These are phyloP conservation scores for Symbiodinium pilosum DNA, from an alignment of 73 alveolate species.

Conservation along the genomic window DNA sequence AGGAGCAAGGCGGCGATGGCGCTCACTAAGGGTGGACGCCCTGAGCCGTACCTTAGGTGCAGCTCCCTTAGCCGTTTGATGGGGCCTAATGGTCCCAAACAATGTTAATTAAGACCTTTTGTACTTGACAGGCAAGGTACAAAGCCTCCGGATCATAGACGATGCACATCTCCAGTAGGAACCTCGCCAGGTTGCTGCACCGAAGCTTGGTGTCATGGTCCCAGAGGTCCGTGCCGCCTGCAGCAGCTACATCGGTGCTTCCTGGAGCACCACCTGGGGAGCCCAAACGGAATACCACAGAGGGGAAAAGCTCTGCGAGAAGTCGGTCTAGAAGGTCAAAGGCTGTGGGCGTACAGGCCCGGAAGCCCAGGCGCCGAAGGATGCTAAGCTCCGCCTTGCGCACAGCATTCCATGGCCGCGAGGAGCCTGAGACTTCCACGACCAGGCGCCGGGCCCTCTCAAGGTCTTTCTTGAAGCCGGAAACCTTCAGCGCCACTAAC, in stretches of 20 bases:
- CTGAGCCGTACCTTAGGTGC: neutral
- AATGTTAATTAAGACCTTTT: neutral
- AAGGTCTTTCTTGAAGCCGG: slow-evolving; percentile 55
- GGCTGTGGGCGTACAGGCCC: slow-evolving; percentile 89
- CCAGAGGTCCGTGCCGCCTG: neutral
- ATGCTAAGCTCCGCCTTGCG: slow-evolving; percentile 53
- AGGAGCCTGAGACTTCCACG: slow-evolving; percentile 76
- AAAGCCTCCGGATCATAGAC: slow-evolving; percentile 79
- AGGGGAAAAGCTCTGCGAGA: neutral
- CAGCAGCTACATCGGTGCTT: neutral
- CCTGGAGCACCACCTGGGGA: neutral
- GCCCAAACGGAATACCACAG: neutral
- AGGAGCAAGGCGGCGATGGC: slow-evolving; percentile 51
- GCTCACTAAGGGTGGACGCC: slow-evolving; percentile 2
- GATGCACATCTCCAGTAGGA: slow-evolving; percentile 71
- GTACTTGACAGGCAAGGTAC: neutral
- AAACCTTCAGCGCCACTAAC: slow-evolving; percentile 67
- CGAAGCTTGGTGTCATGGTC: neutral
- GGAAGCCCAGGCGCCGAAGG: slow-evolving; percentile 48
- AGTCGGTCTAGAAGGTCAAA: slow-evolving; percentile 16
- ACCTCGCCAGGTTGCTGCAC: slow-evolving; percentile 74
- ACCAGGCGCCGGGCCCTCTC: slow-evolving; percentile 65
- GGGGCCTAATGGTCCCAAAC: neutral
- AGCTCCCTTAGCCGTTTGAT: neutral
- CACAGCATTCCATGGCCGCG: slow-evolving; percentile 87